Evolutionary conservation across 495 filamentous ascomycete genomes (phyloP).

Genomic region (Entonaema liquescens): DNA sequence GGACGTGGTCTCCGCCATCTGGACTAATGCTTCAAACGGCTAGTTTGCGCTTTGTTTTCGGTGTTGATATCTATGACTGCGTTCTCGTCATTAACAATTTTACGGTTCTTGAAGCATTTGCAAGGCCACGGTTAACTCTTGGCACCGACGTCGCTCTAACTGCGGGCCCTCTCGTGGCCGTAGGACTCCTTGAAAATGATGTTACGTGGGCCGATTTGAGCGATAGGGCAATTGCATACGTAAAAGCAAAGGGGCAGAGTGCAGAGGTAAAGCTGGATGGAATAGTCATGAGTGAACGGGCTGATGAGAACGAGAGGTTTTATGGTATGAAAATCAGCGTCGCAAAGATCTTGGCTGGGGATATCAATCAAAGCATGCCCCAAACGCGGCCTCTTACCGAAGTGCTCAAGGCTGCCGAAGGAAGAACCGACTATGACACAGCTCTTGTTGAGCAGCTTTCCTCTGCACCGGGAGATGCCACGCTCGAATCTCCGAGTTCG

Average conservation of each 20-base stretch:
- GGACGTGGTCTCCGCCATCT: slow-evolving; percentile 88
- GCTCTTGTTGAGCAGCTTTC: slow-evolving; percentile 56
- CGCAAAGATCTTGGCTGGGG: slow-evolving; percentile 83
- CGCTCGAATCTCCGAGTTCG: slow-evolving; percentile 61
- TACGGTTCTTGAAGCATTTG: slow-evolving; percentile 81
- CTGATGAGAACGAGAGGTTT: slow-evolving; percentile 89
- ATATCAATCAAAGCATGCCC: slow-evolving; percentile 72
- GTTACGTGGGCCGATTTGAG: slow-evolving; percentile 65
- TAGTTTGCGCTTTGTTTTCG: slow-evolving; percentile 85
- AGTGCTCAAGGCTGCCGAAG: slow-evolving; percentile 86
- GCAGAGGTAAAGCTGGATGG: slow-evolving; percentile 85
- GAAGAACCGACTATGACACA: slow-evolving; percentile 75
- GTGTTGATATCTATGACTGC: slow-evolving; percentile 93
- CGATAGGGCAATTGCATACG: slow-evolving; percentile 82
- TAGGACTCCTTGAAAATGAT: slow-evolving; percentile 79
- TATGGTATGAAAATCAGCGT: slow-evolving; percentile 78
- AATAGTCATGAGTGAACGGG: slow-evolving; percentile 82
- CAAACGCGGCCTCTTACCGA: slow-evolving; percentile 73
- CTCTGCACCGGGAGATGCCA: slow-evolving; percentile 74
- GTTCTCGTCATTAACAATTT: slow-evolving; percentile 88
- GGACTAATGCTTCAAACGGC: slow-evolving; percentile 89
- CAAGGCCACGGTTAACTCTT: slow-evolving; percentile 76
- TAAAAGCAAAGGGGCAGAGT: slow-evolving; percentile 87
- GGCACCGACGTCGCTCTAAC: slow-evolving; percentile 80
- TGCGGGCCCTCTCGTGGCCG: slow-evolving; percentile 80